These are phyloP conservation scores for Cordyceps javanica DNA, from an alignment of 2,329 filamentous ascomycete genomes.

Conservation along the genomic window DNA sequence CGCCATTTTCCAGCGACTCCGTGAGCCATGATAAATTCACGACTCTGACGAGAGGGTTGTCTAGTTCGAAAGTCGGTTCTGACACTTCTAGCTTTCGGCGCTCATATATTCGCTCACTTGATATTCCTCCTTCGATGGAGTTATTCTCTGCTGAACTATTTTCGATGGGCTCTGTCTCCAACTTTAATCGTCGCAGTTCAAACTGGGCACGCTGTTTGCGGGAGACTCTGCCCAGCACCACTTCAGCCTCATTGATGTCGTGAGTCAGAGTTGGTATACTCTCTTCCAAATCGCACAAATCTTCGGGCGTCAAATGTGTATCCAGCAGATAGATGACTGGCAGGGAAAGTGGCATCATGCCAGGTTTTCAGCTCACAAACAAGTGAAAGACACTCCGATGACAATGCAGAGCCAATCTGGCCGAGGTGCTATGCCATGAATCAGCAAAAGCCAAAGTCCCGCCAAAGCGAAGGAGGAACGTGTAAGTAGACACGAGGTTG, in stretches of 20 bases:
- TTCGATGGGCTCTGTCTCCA: conserved; percentile 45
- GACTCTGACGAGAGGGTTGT: conserved; percentile 36
- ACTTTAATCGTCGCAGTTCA: conserved; percentile 64
- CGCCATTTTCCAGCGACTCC: conserved; percentile 41
- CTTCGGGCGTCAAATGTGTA: conserved; percentile 58
- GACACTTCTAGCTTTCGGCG: conserved; percentile 15
- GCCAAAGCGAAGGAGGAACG: too few species aligned
- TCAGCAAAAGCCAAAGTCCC: too few species aligned
- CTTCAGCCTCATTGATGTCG: conserved; percentile 62
- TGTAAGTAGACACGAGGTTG: too few species aligned
- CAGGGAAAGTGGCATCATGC: conserved; percentile 25
- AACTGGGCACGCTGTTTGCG: conserved; percentile 66
- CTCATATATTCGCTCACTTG: conserved; percentile 15
- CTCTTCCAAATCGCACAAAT: conserved; percentile 59
- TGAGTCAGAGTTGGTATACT: conserved; percentile 62
- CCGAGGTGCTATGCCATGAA: neutral
- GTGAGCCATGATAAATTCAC: conserved; percentile 54
- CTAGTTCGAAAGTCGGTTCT: neutral
- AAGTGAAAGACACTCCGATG: neutral
- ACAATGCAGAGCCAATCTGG: too few species aligned
- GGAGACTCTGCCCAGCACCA: conserved; percentile 69
- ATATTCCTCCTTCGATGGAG: neutral
- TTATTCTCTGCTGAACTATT: neutral
- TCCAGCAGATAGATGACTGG: conserved; percentile 69
- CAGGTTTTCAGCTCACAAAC: neutral